Conservation (phyloP, 2,329 filamentous ascomycete species). For the Ophiosphaerella korrae region DNA sequence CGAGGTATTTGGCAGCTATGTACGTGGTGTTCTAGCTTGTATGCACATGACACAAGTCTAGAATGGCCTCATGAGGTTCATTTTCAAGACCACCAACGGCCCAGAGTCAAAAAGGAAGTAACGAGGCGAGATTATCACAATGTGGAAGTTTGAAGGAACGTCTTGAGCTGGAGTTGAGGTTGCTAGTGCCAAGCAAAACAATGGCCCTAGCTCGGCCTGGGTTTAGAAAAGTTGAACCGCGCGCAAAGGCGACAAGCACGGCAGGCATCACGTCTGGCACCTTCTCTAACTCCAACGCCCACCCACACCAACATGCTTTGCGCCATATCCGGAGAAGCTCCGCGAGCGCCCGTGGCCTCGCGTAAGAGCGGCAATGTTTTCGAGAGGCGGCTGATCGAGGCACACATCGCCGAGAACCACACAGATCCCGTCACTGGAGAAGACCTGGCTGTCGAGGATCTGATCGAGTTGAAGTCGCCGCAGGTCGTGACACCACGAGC, state of each 20-base stretch:
- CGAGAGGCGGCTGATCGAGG: constrained; percentile 92
- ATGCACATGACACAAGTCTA: no score
- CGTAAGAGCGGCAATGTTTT: constrained; percentile 93
- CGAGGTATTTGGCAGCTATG: no score
- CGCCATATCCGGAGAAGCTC: constrained; percentile 93
- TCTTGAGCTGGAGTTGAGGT: no score
- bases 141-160: no score
- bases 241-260: not conserved
- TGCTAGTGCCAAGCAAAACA: no score
- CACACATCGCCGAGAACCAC: constrained; percentile 90
- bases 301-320: constrained; percentile 39
- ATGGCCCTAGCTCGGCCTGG: constrained; percentile 4
- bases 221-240: constrained; percentile 13
- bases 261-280: no score
- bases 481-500: constrained; percentile 86
- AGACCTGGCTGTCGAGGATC: constrained; percentile 79
- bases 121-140: no score
- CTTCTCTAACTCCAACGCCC: not conserved
- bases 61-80: no score
- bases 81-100: no score
- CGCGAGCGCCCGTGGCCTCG: constrained; percentile 91
- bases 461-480: constrained; percentile 83
- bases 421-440: constrained; percentile 91
- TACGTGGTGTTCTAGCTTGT: no score
- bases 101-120: no score